Conservation (phyloP, 768 basidiomycete species). For the Termitomyces sp. region DNA sequence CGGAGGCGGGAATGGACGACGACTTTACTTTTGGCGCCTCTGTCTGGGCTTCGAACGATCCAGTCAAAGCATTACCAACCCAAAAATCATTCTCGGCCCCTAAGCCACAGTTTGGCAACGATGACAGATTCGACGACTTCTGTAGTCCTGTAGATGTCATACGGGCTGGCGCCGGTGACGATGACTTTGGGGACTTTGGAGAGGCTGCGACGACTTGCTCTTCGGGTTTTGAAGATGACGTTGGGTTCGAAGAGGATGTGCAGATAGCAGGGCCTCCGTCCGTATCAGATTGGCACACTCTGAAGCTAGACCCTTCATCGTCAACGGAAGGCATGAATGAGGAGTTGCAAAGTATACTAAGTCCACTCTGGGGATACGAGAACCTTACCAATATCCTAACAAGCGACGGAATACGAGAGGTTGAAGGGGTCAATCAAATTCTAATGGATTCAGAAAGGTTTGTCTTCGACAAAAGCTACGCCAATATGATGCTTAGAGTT, state of each 20-base stretch:
- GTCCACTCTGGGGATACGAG: conserved; percentile 55
- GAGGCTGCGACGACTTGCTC: conserved; percentile 39
- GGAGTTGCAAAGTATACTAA: conserved; percentile 62
- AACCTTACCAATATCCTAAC: conserved; percentile 50
- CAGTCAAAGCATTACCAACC: conserved; percentile 22
- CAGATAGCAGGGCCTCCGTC: conserved; percentile 35
- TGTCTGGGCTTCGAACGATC: conserved; percentile 59
- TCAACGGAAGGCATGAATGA: conserved; percentile 48
- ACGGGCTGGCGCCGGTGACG: conserved; percentile 46
- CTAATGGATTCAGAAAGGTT: conserved; percentile 75
- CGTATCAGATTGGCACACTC: conserved; percentile 49
- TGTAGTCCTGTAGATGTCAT: conserved; percentile 45
- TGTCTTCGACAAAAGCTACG: conserved; percentile 6
- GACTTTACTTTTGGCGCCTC: conserved; percentile 68
- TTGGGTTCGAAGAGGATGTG: conserved; percentile 31
- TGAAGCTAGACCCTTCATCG: conserved; percentile 63
- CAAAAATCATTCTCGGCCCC: conserved; percentile 20
- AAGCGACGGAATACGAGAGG: conserved; percentile 71
- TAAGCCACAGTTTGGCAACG: conserved; percentile 24
- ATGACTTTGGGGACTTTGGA: conserved; percentile 84
- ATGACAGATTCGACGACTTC: conserved; percentile 47
- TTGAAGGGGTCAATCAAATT: conserved; percentile 76
- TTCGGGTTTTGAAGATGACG: conserved; percentile 30
- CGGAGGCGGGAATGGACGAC: conserved; percentile 50
- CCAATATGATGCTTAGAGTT: conserved; percentile 11